Evolutionary conservation across 2,329 filamentous ascomycete species (phyloP).

Genomic region (Mollisiaceae sp.): DNA sequence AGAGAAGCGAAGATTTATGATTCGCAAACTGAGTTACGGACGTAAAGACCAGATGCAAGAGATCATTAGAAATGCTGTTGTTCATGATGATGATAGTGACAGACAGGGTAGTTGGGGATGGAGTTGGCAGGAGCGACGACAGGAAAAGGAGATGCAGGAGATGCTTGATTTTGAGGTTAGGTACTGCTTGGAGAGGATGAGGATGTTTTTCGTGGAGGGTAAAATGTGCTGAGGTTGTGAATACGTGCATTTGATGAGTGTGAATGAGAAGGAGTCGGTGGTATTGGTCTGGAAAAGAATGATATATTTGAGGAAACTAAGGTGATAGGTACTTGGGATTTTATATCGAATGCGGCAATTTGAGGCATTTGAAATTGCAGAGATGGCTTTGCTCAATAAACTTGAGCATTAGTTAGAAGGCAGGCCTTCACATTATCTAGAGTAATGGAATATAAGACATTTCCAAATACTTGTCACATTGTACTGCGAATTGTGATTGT

Average conservation of each 20-base stretch:
- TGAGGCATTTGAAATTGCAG: background rate
- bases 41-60: background rate
- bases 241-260: background rate
- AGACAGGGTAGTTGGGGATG: background rate
- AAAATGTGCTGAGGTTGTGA: background rate
- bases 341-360: background rate
- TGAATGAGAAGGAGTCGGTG: background rate
- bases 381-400: background rate
- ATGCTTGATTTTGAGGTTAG: background rate
- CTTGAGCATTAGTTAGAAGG: background rate
- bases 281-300: too few species aligned
- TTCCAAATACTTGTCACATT: background rate
- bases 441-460: background rate
- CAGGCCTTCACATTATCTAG: background rate
- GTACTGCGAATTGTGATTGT: too few species aligned
- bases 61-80: background rate
- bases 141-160: background rate
- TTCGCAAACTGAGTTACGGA: background rate
- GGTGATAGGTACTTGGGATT: background rate
- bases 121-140: background rate
- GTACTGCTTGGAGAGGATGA: background rate
- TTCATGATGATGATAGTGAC: background rate
- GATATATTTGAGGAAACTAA: background rate
- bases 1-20: background rate
- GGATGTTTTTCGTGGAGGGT: background rate